Conservation (phyloP, 2,329 filamentous ascomycete species). For the Rhynchosporium secalis region DNA sequence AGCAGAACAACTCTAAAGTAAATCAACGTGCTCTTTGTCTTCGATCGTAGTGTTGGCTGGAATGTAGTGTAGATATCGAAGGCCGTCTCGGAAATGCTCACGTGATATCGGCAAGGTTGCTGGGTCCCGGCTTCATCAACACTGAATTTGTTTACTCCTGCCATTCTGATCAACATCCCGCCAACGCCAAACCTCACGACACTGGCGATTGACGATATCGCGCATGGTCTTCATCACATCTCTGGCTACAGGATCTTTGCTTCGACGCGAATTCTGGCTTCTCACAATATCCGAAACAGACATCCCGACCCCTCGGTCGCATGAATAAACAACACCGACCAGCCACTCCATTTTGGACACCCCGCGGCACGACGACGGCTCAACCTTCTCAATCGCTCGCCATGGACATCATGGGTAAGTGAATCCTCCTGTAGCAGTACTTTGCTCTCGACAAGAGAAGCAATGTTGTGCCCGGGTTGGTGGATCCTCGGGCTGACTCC, state of each 20-base stretch:
- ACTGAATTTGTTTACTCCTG: conserved; percentile 5
- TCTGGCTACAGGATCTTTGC: conserved; percentile 19
- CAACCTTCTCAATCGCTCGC: conserved; percentile 17
- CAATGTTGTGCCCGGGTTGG: neutral
- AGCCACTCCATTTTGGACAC: conserved; percentile 25
- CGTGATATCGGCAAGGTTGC: neutral
- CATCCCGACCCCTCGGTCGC: conserved; percentile 17
- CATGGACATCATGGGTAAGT: conserved; percentile 36
- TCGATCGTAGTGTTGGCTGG: too few relatives aligned
- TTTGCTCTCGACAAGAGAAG: conserved; percentile 9
- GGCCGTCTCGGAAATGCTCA: too few relatives aligned
- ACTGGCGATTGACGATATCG: conserved; percentile 8
- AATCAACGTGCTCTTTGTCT: too few relatives aligned
- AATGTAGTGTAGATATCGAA: too few relatives aligned
- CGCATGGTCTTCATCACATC: conserved; percentile 11
- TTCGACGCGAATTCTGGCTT: conserved; percentile 20
- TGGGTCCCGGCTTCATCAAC: conserved; percentile 9
- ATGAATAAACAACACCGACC: conserved; percentile 34
- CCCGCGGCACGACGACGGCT: conserved; percentile 18
- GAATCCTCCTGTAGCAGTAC: conserved; percentile 3
- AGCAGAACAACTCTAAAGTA: too few relatives aligned
- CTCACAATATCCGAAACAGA: neutral
- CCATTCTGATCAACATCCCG: neutral
- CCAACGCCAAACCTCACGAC: conserved; percentile 18
- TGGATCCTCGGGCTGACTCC: conserved; percentile 23